Conservation (phyloP, 2,329 filamentous ascomycete genomes). For the Alternaria rosae region DNA sequence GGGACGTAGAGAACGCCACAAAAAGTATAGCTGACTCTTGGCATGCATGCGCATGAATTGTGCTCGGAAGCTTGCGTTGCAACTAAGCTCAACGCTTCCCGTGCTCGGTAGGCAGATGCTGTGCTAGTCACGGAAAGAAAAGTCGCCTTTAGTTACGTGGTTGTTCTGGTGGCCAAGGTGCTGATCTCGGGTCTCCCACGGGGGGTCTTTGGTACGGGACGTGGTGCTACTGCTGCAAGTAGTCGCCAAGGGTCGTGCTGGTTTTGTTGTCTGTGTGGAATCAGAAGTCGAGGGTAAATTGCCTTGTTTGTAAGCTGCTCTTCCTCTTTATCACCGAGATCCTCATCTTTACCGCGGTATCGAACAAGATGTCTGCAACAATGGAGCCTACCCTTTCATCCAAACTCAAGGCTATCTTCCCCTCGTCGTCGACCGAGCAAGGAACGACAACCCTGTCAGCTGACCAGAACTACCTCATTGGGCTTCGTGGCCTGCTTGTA, state of each 20-base stretch:
- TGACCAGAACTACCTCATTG: conserved; percentile 50
- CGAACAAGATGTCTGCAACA: conserved; percentile 10
- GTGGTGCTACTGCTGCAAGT: conserved; percentile 6
- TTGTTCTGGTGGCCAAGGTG: conserved; percentile 13
- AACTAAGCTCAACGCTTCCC: conserved; percentile 7
- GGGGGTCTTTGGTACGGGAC: conserved; percentile 9
- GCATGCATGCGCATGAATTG: conserved; percentile 1
- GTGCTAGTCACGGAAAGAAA: conserved; percentile 5
- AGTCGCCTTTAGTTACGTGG: conserved; percentile 2
- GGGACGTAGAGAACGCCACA: conserved; percentile 2
- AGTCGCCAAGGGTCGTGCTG: conserved; percentile 5
- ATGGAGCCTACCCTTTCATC: conserved; percentile 30
- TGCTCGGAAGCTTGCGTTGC: neutral
- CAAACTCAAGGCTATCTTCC: conserved; percentile 22
- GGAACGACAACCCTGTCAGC: conserved; percentile 16
- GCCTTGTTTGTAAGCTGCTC: neutral
- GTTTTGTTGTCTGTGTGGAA: conserved; percentile 1
- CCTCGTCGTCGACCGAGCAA: conserved; percentile 16
- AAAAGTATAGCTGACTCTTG: neutral
- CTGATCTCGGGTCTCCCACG: conserved; percentile 32
- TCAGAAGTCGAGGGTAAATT: neutral
- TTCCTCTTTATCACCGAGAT: conserved; percentile 6
- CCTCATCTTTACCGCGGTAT: neutral
- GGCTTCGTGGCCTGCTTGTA: conserved; percentile 55
- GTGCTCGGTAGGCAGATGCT: neutral